Evolutionary conservation across 805 yeast species (phyloP).

Genomic region (Priceomyces fermenticarens): DNA sequence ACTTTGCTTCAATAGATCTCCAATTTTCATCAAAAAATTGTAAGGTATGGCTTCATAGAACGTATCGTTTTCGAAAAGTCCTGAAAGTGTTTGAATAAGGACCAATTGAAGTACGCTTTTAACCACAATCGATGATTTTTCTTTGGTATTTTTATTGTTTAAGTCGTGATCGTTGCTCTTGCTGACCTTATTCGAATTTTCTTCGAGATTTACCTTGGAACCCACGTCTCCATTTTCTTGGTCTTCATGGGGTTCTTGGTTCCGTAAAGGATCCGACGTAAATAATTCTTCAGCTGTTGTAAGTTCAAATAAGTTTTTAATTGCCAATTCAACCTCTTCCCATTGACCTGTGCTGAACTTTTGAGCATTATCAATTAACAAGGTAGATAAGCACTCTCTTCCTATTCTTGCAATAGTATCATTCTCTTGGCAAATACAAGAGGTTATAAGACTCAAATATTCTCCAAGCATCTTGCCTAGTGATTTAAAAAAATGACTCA

Average conservation of each 20-base stretch:
- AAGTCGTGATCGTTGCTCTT: constrained; percentile 27
- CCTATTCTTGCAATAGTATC: constrained; percentile 97
- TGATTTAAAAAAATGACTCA: constrained; percentile 76
- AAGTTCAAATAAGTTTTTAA: constrained; percentile 66
- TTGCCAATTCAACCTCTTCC: constrained; percentile 63
- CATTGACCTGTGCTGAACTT: constrained; percentile 70
- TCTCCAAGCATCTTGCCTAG: constrained; percentile 75
- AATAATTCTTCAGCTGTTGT: constrained; percentile 88
- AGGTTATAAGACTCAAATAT: constrained; percentile 69
- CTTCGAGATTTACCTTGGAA: constrained; percentile 9
- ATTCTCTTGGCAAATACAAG: constrained; percentile 94
- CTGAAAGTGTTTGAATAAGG: constrained; percentile 83
- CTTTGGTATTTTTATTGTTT: constrained; percentile 44
- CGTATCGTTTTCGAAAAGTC: constrained; percentile 65
- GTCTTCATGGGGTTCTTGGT: constrained; percentile 15
- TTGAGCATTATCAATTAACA: constrained; percentile 70
- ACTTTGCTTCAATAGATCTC: constrained; percentile 60
- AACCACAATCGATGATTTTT: constrained; percentile 76
- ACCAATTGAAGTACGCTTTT: constrained; percentile 88
- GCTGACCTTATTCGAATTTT: constrained; percentile 8
- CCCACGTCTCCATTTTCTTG: constrained; percentile 30
- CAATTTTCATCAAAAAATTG: constrained; percentile 55
- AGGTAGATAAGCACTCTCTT: constrained; percentile 77
- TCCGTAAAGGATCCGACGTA: constrained; percentile 50
- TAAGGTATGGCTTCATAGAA: constrained; percentile 73